Conservation (phyloP, 2,329 filamentous ascomycete genomes). For the Hymenoscyphus scutula region DNA sequence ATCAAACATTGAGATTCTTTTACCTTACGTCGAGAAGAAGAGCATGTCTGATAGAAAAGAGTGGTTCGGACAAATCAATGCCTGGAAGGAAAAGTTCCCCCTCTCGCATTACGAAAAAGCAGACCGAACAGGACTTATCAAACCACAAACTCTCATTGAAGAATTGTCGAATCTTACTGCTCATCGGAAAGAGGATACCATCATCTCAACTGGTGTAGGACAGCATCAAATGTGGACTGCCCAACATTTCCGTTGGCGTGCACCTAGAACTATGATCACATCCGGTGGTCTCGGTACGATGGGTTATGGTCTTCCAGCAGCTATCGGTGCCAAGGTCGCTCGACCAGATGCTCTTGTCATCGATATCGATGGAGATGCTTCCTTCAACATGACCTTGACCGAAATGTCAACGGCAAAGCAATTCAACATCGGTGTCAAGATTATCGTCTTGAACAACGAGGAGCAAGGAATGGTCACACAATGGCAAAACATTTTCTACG, state of each 20-base stretch:
- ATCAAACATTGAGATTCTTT: slow-evolving; percentile 69
- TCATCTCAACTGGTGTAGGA: slow-evolving; percentile 91
- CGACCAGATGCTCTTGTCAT: slow-evolving; percentile 63
- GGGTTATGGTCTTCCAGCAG: slow-evolving; percentile 91
- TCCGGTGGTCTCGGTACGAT: slow-evolving; percentile 94
- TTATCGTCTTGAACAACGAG: slow-evolving; percentile 94
- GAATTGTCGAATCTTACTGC: slow-evolving; percentile 83
- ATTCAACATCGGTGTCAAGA: slow-evolving; percentile 95
- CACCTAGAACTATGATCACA: slow-evolving; percentile 91
- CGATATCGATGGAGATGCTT: slow-evolving; percentile 97
- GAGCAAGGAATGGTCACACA: slow-evolving; percentile 99
- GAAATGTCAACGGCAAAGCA: slow-evolving; percentile 91
- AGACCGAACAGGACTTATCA: slow-evolving; percentile 75
- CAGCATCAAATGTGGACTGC: slow-evolving; percentile 99
- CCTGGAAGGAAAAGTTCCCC: slow-evolving; percentile 91
- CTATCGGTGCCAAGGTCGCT: slow-evolving; percentile 92
- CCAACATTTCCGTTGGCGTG: slow-evolving; percentile 92
- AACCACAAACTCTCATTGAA: slow-evolving; percentile 90
- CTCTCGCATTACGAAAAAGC: slow-evolving; percentile 78
- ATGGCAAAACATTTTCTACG: slow-evolving; percentile 97
- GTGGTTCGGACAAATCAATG: slow-evolving; percentile 87
- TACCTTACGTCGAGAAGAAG: slow-evolving; percentile 67
- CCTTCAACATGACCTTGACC: slow-evolving; percentile 97
- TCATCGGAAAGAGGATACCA: slow-evolving; percentile 75
- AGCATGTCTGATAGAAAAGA: slow-evolving; percentile 65